These are phyloP conservation scores for Trypanosoma avium DNA, from an alignment of 208 protist species.

Conservation along the genomic window DNA sequence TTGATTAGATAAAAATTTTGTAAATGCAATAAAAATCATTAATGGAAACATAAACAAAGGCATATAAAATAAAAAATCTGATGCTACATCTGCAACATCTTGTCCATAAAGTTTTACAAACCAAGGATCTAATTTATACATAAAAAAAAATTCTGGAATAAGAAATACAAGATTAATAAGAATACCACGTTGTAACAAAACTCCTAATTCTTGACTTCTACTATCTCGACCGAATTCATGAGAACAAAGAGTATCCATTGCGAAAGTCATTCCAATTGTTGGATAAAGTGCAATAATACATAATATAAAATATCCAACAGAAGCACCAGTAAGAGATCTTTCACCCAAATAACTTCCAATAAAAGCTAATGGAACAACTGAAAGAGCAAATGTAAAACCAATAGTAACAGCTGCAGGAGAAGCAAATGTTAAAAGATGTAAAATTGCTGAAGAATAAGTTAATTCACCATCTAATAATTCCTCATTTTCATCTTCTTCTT, in stretches of 20 bases:
- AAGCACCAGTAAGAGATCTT: slow-evolving; percentile 61
- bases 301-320: slow-evolving; percentile 82
- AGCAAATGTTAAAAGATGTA: slow-evolving; percentile 68
- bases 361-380: slow-evolving; percentile 72
- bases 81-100: slow-evolving; percentile 43
- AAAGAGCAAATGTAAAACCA: slow-evolving; percentile 79
- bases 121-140: slow-evolving; percentile 51
- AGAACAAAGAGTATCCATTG: slow-evolving; percentile 82
- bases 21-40: slow-evolving; percentile 73
- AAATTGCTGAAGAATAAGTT: slow-evolving; percentile 33
- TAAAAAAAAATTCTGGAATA: slow-evolving; percentile 43
- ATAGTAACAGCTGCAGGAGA: slow-evolving; percentile 69
- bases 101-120: slow-evolving; percentile 61
- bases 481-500: slow-evolving; percentile 41
- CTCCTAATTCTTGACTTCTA: slow-evolving; percentile 64
- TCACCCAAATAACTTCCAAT: slow-evolving; percentile 75
- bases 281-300: slow-evolving; percentile 75
- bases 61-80: slow-evolving; percentile 66
- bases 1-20: slow-evolving; percentile 87
- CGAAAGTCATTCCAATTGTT: slow-evolving; percentile 79
- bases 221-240: slow-evolving; percentile 81
- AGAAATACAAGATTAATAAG: slow-evolving; percentile 73
- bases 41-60: slow-evolving; percentile 63
- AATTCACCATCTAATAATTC: slow-evolving; percentile 42
- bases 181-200: slow-evolving; percentile 75